Evolutionary conservation across 2,329 filamentous ascomycete species (phyloP).

Genomic region (Trichophyton equinum): DNA sequence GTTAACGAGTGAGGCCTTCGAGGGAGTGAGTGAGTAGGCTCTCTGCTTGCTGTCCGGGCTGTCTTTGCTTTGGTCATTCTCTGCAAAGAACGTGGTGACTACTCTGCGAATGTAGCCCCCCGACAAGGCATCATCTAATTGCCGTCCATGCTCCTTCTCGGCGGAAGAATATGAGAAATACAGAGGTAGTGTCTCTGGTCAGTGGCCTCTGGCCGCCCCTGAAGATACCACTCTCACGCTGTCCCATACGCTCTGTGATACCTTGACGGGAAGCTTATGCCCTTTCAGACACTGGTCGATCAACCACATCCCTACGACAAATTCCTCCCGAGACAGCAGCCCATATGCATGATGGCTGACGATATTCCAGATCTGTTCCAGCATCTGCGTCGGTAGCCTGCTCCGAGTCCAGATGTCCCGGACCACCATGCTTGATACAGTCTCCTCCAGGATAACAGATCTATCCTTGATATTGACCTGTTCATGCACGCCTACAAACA

Average conservation of each 20-base stretch:
- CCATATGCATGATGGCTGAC: slow-evolving; percentile 29
- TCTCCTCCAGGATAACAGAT: slow-evolving; percentile 22
- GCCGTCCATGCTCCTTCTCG: neutral
- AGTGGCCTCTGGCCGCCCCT: neutral
- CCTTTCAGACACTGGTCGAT: slow-evolving; percentile 39
- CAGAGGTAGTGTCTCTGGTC: neutral
- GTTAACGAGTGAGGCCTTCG: neutral
- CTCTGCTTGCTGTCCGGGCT: neutral
- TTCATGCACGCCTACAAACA: slow-evolving; percentile 10
- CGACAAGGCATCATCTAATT: neutral
- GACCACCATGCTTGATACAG: slow-evolving; percentile 36
- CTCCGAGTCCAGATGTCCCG: slow-evolving; percentile 40
- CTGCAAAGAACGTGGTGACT: no score
- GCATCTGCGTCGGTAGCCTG: slow-evolving; percentile 25
- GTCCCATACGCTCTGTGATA: slow-evolving; percentile 37
- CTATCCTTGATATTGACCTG: slow-evolving; percentile 11
- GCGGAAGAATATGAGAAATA: neutral
- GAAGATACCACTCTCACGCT: slow-evolving; percentile 22
- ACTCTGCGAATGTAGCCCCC: no score
- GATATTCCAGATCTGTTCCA: slow-evolving; percentile 37
- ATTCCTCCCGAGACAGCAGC: slow-evolving; percentile 34
- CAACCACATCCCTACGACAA: slow-evolving; percentile 40
- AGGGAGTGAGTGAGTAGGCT: neutral
- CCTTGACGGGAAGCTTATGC: slow-evolving; percentile 34
- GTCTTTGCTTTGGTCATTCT: no score